These are phyloP conservation scores for Cubamyces lactineus DNA, from an alignment of 768 basidiomycete genomes.

Conservation along the genomic window DNA sequence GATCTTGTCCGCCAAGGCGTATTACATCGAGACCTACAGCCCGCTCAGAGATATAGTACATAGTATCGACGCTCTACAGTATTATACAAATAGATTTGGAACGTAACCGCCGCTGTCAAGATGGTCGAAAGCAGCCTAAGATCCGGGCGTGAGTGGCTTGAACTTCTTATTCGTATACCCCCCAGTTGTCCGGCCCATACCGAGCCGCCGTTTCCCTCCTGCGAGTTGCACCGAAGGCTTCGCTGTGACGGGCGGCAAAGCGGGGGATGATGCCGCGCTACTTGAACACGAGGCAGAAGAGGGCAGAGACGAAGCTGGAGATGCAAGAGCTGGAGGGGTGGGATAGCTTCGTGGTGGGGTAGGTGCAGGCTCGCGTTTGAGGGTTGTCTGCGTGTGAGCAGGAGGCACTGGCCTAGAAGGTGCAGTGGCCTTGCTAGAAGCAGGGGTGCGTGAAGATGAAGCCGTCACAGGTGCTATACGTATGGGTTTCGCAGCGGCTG, in stretches of 20 bases:
- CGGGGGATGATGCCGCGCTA: neutral
- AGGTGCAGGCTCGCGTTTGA: neutral
- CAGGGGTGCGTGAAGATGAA: neutral
- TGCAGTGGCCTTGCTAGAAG: neutral
- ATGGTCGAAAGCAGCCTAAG: neutral
- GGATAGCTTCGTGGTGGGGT: neutral
- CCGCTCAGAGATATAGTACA: too few relatives aligned
- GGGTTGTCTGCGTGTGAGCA: neutral
- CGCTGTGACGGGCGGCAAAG: neutral
- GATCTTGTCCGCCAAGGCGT: too few relatives aligned
- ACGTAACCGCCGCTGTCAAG: neutral
- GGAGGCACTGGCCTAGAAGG: neutral
- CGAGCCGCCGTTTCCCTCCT: constrained; percentile 58
- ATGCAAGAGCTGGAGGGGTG: neutral
- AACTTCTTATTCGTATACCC: constrained; percentile 74
- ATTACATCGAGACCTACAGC: too few relatives aligned
- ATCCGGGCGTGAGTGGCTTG: constrained; percentile 48
- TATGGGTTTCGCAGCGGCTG: neutral
- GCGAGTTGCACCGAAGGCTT: constrained; percentile 2
- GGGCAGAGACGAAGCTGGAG: neutral
- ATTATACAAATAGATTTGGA: neutral
- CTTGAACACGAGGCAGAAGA: constrained; percentile 4
- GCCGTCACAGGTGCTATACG: neutral
- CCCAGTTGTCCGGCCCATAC: constrained; percentile 55
- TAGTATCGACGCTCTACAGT: neutral